Conservation (phyloP, 2,329 filamentous ascomycete species). For the Emergomyces orientalis region DNA sequence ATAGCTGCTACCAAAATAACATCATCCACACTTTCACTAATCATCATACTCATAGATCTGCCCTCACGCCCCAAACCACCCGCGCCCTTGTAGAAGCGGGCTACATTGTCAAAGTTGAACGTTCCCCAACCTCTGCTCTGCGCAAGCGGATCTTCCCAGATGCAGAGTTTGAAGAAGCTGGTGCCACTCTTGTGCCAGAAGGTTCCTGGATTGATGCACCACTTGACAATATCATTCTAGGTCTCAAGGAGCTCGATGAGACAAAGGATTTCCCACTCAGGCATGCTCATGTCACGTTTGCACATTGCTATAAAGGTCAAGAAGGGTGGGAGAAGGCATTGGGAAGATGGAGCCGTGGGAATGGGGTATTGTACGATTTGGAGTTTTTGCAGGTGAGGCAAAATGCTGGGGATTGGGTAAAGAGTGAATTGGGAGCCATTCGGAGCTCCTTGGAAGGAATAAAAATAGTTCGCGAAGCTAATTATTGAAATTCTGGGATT, state of each 20-base stretch:
- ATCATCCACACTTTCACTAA: neutral
- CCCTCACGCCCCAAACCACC: slow-evolving; percentile 27
- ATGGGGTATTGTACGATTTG: slow-evolving; percentile 19
- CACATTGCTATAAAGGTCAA: slow-evolving; percentile 21
- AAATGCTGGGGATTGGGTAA: neutral
- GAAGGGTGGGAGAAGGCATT: slow-evolving; percentile 19
- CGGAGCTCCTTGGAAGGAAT: neutral
- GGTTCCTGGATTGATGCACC: slow-evolving; percentile 34
- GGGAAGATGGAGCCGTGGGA: slow-evolving; percentile 18
- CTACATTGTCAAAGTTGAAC: slow-evolving; percentile 34
- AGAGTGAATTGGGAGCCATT: neutral
- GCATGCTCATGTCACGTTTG: slow-evolving; percentile 21
- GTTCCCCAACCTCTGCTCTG: slow-evolving; percentile 20
- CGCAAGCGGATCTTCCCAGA: slow-evolving; percentile 31
- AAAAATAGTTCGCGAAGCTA: neutral
- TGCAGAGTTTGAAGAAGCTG: slow-evolving; percentile 32
- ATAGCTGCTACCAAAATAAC: neutral
- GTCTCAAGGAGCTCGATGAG: slow-evolving; percentile 20
- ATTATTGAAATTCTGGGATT: neutral
- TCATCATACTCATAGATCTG: slow-evolving; percentile 12
- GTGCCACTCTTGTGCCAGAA: slow-evolving; percentile 32
- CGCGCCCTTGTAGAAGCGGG: slow-evolving; percentile 35
- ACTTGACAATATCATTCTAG: slow-evolving; percentile 17
- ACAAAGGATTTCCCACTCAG: slow-evolving; percentile 17
- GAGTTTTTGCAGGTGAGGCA: slow-evolving; percentile 18